phyloP scores from a whole-genome alignment of 2,329 filamentous ascomycete genomes.

The Alternaria conjuncta region DNA sequence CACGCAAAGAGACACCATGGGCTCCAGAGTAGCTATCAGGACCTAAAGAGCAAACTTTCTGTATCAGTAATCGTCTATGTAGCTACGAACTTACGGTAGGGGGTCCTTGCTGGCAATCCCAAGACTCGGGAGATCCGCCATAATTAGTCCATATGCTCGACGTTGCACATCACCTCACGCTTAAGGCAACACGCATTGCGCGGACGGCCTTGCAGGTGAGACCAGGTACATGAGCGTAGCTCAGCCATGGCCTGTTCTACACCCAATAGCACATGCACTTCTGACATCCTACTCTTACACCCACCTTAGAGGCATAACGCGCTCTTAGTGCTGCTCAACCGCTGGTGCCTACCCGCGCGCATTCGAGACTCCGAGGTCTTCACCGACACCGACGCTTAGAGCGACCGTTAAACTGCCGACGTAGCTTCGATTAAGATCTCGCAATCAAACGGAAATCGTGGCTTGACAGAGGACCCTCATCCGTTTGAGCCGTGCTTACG shows the following conservation, averaged over 20 bases:
- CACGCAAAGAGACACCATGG: not conserved
- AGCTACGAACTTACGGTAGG: conserved; percentile 8
- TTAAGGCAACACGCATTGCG: conserved; percentile 27
- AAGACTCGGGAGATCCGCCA: conserved; percentile 28
- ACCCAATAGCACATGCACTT: conserved; percentile 10
- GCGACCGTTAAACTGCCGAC: conserved; percentile 1
- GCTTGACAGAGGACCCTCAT: not conserved
- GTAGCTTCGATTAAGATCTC: not conserved
- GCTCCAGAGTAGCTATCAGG: not conserved
- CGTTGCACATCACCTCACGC: conserved; percentile 22
- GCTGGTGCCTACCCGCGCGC: conserved; percentile 15
- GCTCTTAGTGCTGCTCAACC: conserved; percentile 4
- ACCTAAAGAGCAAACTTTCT: conserved; percentile 12
- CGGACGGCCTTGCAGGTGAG: conserved; percentile 23
- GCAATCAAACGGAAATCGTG: not conserved
- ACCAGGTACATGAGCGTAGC: conserved; percentile 16
- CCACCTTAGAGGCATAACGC: conserved; percentile 6
- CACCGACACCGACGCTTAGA: not conserved
- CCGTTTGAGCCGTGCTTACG: conserved; percentile 25
- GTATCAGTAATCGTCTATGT: conserved; percentile 9
- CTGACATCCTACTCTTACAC: not conserved
- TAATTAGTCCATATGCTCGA: conserved; percentile 35
- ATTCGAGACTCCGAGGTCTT: not conserved
- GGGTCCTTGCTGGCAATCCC: conserved; percentile 8
- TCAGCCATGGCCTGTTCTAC: conserved; percentile 15